Percentiles rank a stretch among this genome's conserved stretches.
Evolutionary conservation across 305 asterid genomes (phyloP).

Genomic region (Petunia hybrid): DNA sequence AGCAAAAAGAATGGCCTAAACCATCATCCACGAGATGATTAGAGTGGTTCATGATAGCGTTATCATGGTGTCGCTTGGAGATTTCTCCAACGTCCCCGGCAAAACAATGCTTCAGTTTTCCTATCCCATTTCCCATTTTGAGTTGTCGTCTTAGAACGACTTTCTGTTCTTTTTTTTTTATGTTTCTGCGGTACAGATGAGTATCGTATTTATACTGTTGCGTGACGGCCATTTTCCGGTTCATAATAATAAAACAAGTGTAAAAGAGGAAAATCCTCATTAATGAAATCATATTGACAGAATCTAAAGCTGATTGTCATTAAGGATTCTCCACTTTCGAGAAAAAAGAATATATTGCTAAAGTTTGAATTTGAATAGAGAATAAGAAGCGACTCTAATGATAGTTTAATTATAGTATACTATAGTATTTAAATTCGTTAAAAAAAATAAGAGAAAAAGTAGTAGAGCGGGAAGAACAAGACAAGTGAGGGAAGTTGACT

Average conservation of each 20-base stretch:
- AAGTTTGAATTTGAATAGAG: not conserved
- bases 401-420: not conserved
- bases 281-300: not conserved
- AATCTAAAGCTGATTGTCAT: not conserved
- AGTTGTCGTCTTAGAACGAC: not conserved
- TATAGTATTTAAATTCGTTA: not conserved
- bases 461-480: not conserved
- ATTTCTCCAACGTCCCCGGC: slow-evolving; percentile 77
- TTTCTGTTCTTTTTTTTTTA: too few relatives aligned
- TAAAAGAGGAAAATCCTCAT: not conserved
- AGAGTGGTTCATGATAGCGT: slow-evolving; percentile 42
- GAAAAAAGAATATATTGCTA: not conserved
- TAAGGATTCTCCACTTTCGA: not conserved
- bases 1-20: slow-evolving; percentile 80
- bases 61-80: slow-evolving; percentile 67
- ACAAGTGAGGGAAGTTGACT: not conserved
- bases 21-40: slow-evolving; percentile 66
- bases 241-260: not conserved
- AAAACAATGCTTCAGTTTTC: slow-evolving; percentile 65
- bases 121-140: slow-evolving; percentile 74
- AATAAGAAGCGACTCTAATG: too few relatives aligned
- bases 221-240: not conserved
- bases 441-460: not conserved
- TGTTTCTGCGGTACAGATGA: not conserved
- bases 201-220: too few relatives aligned